These are phyloP conservation scores for Populus hybrid DNA, from an alignment of 441 rosid genomes.

Conservation along the genomic window DNA sequence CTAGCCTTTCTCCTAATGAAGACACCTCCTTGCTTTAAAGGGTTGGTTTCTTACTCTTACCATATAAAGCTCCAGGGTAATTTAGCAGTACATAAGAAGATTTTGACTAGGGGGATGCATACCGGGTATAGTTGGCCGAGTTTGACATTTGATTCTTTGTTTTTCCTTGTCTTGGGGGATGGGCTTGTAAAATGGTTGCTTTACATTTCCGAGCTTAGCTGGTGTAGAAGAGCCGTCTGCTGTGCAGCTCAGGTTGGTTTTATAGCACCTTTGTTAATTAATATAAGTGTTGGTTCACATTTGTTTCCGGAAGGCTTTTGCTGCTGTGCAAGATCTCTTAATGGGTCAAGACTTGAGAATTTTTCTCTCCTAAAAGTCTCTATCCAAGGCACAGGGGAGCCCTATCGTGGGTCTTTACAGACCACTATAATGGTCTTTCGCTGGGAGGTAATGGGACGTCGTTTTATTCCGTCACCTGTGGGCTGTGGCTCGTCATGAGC, in stretches of 20 bases:
- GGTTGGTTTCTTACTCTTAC: constrained; percentile 20
- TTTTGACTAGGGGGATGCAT: constrained; percentile 42
- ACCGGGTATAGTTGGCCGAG: constrained; percentile 37
- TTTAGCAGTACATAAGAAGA: constrained; percentile 48
- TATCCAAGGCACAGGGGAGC: too few species aligned
- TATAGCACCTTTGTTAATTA: background rate
- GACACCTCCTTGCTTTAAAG: constrained; percentile 19
- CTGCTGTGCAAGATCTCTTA: background rate
- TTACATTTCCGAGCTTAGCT: constrained; percentile 5
- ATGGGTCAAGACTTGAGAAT: background rate
- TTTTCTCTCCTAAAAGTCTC: too few species aligned
- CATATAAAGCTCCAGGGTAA: constrained; percentile 41
- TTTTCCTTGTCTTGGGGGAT: constrained; percentile 9
- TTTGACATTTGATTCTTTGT: constrained; percentile 24
- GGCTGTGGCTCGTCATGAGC: too few species aligned
- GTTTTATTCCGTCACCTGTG: too few species aligned
- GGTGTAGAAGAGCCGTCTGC: constrained; percentile 21
- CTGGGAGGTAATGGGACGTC: too few species aligned
- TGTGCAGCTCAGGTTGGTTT: constrained; percentile 16
- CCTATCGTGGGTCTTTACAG: background rate
- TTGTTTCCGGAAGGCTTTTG: background rate
- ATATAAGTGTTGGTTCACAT: background rate
- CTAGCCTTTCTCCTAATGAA: constrained; percentile 19
- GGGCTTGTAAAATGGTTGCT: constrained; percentile 27
- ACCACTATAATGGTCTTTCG: background rate